Evolutionary conservation across 2,329 filamentous ascomycete species (phyloP).

Genomic region (Botryotinia narcissicola): DNA sequence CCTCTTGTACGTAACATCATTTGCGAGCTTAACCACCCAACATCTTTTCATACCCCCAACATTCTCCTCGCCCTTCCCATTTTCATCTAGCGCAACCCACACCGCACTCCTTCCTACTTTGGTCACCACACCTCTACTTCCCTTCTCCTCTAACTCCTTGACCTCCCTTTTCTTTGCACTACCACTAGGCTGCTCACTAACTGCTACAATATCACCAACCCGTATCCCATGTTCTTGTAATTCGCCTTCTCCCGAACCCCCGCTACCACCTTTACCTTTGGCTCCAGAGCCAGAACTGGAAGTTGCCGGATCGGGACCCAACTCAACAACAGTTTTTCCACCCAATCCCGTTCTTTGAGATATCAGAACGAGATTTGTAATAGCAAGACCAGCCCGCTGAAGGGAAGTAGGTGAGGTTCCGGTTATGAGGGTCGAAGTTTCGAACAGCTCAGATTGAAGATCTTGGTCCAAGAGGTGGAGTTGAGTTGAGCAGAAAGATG

Average conservation of each 20-base stretch:
- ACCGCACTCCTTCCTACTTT: slow-evolving; percentile 58
- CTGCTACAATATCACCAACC: slow-evolving; percentile 73
- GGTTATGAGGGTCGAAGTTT: slow-evolving; percentile 66
- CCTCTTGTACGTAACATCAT: slow-evolving; percentile 62
- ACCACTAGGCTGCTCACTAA: slow-evolving; percentile 72
- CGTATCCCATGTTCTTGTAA: slow-evolving; percentile 74
- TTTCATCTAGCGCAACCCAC: slow-evolving; percentile 68
- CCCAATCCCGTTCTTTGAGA: slow-evolving; percentile 85
- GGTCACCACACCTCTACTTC: slow-evolving; percentile 68
- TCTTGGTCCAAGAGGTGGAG: slow-evolving; percentile 68
- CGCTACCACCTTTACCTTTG: slow-evolving; percentile 25
- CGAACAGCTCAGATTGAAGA: slow-evolving; percentile 67
- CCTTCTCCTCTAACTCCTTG: slow-evolving; percentile 65
- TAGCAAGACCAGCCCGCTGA: slow-evolving; percentile 73
- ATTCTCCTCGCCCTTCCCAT: slow-evolving; percentile 47
- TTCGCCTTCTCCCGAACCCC: slow-evolving; percentile 48
- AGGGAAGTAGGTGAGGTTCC: slow-evolving; percentile 67
- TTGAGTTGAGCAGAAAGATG: slow-evolving; percentile 68
- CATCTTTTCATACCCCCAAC: slow-evolving; percentile 43
- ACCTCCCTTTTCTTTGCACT: slow-evolving; percentile 61
- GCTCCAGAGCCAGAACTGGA: slow-evolving; percentile 26
- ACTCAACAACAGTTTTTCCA: slow-evolving; percentile 84
- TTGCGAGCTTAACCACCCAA: slow-evolving; percentile 66
- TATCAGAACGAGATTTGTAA: slow-evolving; percentile 70
- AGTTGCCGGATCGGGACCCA: slow-evolving; percentile 68